Conservation (phyloP, 2,329 filamentous ascomycete genomes). For the Graphiopsis chlorocephala region DNA sequence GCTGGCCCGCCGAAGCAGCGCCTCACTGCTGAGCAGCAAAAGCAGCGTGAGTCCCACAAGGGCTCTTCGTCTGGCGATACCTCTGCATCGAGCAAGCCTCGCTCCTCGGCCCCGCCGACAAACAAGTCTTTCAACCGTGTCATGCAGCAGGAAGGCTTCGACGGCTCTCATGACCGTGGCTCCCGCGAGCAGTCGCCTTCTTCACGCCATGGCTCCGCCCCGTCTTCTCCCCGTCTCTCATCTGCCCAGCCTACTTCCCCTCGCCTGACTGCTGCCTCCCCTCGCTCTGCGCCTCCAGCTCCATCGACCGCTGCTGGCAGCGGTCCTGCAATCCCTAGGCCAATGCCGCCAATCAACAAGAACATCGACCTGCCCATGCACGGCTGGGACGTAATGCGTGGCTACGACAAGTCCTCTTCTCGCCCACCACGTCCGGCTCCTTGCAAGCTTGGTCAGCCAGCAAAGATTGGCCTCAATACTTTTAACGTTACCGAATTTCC, state of each 20-base stretch:
- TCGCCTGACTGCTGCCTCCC: background rate
- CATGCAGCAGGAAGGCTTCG: background rate
- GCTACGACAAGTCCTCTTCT: conserved; percentile 22
- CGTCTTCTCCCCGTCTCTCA: background rate
- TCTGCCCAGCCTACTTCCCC: background rate
- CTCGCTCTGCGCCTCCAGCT: conserved; percentile 12
- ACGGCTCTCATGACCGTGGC: conserved; percentile 9
- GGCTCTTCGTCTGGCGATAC: conserved; percentile 25
- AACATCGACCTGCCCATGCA: conserved; percentile 28
- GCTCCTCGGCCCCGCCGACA: conserved; percentile 20
- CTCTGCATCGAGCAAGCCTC: conserved; percentile 14
- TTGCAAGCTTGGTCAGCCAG: conserved; percentile 40
- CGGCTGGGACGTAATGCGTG: conserved; percentile 31
- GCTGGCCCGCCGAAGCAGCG: conserved; percentile 37
- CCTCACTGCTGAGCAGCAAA: conserved; percentile 27
- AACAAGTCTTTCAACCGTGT: conserved; percentile 8
- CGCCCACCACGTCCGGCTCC: conserved; percentile 37
- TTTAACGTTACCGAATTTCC: conserved; percentile 66
- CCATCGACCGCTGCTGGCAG: background rate
- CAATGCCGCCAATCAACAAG: conserved; percentile 16
- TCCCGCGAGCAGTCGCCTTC: background rate
- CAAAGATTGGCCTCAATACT: conserved; percentile 62
- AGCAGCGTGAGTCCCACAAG: conserved; percentile 19
- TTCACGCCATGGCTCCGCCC: background rate
- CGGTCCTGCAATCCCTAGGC: background rate